Evolutionary conservation across 805 yeast species (phyloP).

Genomic region (Metschnikowia sp.): DNA sequence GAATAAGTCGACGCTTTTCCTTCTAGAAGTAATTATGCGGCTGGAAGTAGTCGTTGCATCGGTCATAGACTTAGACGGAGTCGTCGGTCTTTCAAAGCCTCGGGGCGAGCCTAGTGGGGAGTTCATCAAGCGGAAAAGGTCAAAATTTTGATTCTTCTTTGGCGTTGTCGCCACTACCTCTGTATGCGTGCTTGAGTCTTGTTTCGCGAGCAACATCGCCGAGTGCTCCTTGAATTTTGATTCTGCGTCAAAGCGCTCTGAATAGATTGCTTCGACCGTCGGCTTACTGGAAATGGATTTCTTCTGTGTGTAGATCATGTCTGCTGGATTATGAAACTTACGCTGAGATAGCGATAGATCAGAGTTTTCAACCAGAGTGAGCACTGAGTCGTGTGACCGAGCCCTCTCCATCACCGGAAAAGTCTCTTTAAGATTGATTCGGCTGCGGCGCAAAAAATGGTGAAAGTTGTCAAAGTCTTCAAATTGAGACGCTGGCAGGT

Average conservation of each 20-base stretch:
- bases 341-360: neutral
- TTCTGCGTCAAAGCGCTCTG: constrained; percentile 11
- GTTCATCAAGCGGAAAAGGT: constrained; percentile 20
- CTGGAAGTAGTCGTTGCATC: neutral
- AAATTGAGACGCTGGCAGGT: constrained; percentile 4
- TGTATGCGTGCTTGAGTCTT: neutral
- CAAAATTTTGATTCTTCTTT: constrained; percentile 15
- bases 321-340: constrained; percentile 39
- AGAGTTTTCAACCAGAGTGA: constrained; percentile 5
- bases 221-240: constrained; percentile 17
- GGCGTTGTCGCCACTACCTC: constrained; percentile 9
- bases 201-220: constrained; percentile 11
- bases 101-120: constrained; percentile 20
- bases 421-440: constrained; percentile 28
- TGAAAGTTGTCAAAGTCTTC: constrained; percentile 23
- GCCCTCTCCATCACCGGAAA: constrained; percentile 29
- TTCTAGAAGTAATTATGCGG: constrained; percentile 1
- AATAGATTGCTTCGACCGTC: constrained; percentile 33
- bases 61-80: neutral
- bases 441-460: constrained; percentile 30
- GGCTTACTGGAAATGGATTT: constrained; percentile 17
- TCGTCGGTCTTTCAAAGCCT: constrained; percentile 2
- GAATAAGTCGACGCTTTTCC: constrained; percentile 21
- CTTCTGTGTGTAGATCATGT: constrained; percentile 17
- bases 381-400: constrained; percentile 25